A percentile compares a stretch with the other conserved stretches of the same genome.
These are phyloP conservation scores for Colletotrichum chrysophilum DNA, from an alignment of 2,329 filamentous ascomycete genomes.

Conservation along the genomic window DNA sequence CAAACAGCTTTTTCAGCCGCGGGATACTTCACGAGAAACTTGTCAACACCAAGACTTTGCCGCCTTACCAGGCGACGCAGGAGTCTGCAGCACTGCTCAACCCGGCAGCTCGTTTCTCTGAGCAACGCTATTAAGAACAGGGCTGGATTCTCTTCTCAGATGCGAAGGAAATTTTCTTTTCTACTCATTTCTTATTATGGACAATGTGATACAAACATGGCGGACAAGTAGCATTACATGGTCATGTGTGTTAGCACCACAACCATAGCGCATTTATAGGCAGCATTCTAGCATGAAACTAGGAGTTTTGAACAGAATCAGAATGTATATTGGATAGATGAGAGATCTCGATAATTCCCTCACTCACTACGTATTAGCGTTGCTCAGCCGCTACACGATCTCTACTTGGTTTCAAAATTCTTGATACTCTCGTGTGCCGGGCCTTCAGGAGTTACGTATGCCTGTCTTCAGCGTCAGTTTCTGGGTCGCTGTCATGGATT, in stretches of 20 bases:
- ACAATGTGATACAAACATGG: neutral
- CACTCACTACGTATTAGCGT: fast-evolving
- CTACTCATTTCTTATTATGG: neutral
- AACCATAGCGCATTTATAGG: neutral
- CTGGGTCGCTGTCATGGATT: neutral
- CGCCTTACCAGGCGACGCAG: neutral
- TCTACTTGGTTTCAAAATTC: neutral
- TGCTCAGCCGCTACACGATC: too few species aligned
- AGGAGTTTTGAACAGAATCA: neutral
- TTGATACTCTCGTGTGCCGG: neutral
- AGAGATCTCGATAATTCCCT: neutral
- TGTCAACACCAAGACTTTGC: neutral
- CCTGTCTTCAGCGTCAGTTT: neutral
- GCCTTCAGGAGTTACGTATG: slow-evolving; percentile 31
- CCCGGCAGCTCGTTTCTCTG: neutral
- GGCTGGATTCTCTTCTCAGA: neutral
- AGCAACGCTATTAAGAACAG: neutral
- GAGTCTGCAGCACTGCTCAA: neutral
- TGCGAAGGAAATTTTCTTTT: neutral
- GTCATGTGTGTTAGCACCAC: neutral
- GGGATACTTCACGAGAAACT: neutral
- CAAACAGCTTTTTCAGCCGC: neutral
- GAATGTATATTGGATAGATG: neutral
- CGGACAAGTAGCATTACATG: neutral
- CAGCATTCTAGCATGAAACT: neutral